Conservation (phyloP, 2,329 filamentous ascomycete genomes). For the Colletotrichum sp. region DNA sequence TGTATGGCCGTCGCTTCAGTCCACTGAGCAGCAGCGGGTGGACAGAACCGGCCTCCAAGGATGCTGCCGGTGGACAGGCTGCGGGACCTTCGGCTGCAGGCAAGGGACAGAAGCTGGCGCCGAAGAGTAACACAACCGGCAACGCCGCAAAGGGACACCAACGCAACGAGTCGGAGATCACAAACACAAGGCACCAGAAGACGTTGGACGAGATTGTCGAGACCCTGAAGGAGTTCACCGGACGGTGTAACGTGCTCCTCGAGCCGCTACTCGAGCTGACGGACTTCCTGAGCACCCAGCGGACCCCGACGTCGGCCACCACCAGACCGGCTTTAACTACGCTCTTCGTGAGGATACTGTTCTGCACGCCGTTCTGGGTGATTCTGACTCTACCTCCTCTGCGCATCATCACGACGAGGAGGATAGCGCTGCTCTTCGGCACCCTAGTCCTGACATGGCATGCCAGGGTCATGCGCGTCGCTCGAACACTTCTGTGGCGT, state of each 20-base stretch:
- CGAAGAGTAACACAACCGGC: slow-evolving; percentile 27
- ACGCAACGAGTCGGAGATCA: slow-evolving; percentile 59
- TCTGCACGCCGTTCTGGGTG: slow-evolving; percentile 90
- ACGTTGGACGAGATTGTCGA: slow-evolving; percentile 97
- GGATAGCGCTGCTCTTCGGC: slow-evolving; percentile 84
- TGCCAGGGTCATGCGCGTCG: slow-evolving; percentile 82
- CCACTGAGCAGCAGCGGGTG: slow-evolving; percentile 87
- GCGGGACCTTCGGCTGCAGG: not conserved
- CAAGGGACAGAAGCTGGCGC: slow-evolving; percentile 3
- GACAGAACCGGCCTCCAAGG: slow-evolving; percentile 51
- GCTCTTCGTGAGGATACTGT: slow-evolving; percentile 85
- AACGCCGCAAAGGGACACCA: slow-evolving; percentile 39
- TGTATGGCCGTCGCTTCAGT: slow-evolving; percentile 91
- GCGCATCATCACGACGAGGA: slow-evolving; percentile 83
- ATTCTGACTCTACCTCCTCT: slow-evolving; percentile 81
- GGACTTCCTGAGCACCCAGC: slow-evolving; percentile 90
- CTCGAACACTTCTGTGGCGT: slow-evolving; percentile 88
- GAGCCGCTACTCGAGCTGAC: slow-evolving; percentile 89
- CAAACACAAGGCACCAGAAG: slow-evolving; percentile 82
- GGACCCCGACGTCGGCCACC: slow-evolving; percentile 88
- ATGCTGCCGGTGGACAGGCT: slow-evolving; percentile 13
- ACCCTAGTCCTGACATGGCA: slow-evolving; percentile 92
- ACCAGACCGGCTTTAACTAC: slow-evolving; percentile 89
- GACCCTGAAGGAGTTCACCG: slow-evolving; percentile 87
- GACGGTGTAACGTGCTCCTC: slow-evolving; percentile 87